Conservation (phyloP, 768 basidiomycete genomes). For the Psilocybe sp. region DNA sequence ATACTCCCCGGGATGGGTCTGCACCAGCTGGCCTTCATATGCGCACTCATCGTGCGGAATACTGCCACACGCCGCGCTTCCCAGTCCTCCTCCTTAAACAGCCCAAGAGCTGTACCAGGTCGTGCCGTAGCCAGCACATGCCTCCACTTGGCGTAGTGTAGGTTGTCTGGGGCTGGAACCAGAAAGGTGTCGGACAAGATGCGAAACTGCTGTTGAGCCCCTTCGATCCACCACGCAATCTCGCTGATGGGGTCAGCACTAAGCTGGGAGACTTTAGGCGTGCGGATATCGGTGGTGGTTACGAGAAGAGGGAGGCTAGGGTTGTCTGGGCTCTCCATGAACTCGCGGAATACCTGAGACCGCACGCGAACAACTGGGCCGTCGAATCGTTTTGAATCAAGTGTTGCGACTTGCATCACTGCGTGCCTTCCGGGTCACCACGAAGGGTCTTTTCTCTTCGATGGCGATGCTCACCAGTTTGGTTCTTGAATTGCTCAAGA, state of each 20-base stretch:
- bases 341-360: conserved; percentile 58
- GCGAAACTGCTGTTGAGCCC: conserved; percentile 71
- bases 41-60: conserved; percentile 56
- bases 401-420: conserved; percentile 65
- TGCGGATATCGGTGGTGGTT: conserved; percentile 69
- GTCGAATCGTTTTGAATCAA: conserved; percentile 33
- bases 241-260: conserved; percentile 49
- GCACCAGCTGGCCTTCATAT: conserved; percentile 73
- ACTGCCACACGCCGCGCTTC: conserved; percentile 56
- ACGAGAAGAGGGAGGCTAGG: conserved; percentile 60
- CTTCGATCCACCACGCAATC: conserved; percentile 71
- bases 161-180: conserved; percentile 46
- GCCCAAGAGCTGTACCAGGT: conserved; percentile 22
- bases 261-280: conserved; percentile 65
- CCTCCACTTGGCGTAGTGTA: conserved; percentile 31
- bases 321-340: conserved; percentile 40
- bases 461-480: conserved; percentile 30
- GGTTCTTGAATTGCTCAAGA: conserved; percentile 35
- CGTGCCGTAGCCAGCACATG: conserved; percentile 16
- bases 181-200: conserved; percentile 56
- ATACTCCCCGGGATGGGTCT: conserved; percentile 62
- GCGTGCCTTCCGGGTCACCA: not conserved
- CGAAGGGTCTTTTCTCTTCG: not conserved
- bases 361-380: conserved; percentile 56
- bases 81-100: conserved; percentile 54